Conservation (phyloP, 345 rosid species). For the Erysimum cheiranthoides region DNA sequence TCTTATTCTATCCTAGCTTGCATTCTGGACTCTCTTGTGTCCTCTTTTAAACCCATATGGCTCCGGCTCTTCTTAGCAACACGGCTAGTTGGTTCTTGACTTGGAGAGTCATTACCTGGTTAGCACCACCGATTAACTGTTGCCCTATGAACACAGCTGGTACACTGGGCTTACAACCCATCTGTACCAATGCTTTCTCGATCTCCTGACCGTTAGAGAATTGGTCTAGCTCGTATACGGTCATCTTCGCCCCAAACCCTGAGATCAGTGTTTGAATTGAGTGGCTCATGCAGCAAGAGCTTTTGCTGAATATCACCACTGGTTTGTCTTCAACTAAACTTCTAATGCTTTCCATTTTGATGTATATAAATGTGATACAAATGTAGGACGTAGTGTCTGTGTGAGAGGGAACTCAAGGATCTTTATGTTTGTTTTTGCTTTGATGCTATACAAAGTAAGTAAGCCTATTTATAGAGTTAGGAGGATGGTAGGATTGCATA, state of each 20-base stretch:
- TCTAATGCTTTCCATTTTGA: conserved; percentile 51
- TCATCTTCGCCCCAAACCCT: conserved; percentile 77
- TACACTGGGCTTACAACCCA: conserved; percentile 64
- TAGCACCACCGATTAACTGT: conserved; percentile 73
- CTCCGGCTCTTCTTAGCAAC: conserved; percentile 52
- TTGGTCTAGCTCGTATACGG: conserved; percentile 73
- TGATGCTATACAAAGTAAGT: conserved; percentile 21
- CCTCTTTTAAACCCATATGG: conserved; percentile 44
- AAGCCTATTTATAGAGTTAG: conserved; percentile 43
- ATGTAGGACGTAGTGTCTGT: conserved; percentile 16
- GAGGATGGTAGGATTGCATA: conserved; percentile 36
- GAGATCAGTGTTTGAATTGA: conserved; percentile 64
- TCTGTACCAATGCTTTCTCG: conserved; percentile 63
- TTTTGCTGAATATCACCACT: conserved; percentile 88
- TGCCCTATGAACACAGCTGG: conserved; percentile 90
- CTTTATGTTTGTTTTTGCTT: conserved; percentile 32
- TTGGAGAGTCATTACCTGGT: conserved; percentile 63
- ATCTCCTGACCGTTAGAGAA: conserved; percentile 60
- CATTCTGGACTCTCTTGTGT: conserved; percentile 13
- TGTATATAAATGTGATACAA: conserved; percentile 26
- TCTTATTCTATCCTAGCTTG: conserved; percentile 38
- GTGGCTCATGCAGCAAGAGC: conserved; percentile 79
- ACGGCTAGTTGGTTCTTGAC: conserved; percentile 48
- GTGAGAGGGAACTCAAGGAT: conserved; percentile 26
- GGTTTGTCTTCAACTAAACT: conserved; percentile 68